phyloP scores from a whole-genome alignment of 192 early-diverging fungal species.

The Haplosporangium gracile region DNA sequence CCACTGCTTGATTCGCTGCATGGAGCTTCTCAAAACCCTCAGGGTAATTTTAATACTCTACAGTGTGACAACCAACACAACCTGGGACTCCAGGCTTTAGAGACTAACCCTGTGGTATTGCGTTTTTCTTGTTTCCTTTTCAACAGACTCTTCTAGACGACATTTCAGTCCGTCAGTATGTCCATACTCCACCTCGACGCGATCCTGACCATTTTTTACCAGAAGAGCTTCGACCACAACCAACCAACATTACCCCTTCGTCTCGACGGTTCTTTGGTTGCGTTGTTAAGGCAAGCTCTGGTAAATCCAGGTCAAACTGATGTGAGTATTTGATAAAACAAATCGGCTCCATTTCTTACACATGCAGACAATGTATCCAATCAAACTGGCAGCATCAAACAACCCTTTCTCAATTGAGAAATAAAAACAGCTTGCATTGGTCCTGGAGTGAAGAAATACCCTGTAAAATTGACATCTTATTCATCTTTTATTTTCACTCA shows the following conservation, averaged over 20 bases:
- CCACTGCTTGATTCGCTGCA: conserved; percentile 28
- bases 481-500: too few species aligned
- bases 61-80: conserved; percentile 14
- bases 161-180: conserved; percentile 22
- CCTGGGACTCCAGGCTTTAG: background rate
- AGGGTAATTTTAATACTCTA: conserved; percentile 21
- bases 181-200: conserved; percentile 33
- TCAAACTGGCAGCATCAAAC: too few species aligned
- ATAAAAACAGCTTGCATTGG: too few species aligned
- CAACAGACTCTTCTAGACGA: conserved; percentile 22
- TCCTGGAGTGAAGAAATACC: too few species aligned
- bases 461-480: too few species aligned
- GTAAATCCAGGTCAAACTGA: conserved; percentile 11
- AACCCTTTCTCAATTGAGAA: too few species aligned
- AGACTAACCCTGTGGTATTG: conserved; percentile 17
- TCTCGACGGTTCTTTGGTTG: conserved; percentile 41
- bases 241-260: conserved; percentile 34
- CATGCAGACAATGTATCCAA: too few species aligned
- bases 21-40: conserved; percentile 29
- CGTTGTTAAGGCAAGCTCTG: conserved; percentile 25
- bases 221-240: conserved; percentile 31
- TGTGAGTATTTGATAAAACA: too few species aligned
- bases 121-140: conserved; percentile 7
- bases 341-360: too few species aligned
- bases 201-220: conserved; percentile 24